Conservation (phyloP, 768 basidiomycete species). For the Epithele typhae region DNA sequence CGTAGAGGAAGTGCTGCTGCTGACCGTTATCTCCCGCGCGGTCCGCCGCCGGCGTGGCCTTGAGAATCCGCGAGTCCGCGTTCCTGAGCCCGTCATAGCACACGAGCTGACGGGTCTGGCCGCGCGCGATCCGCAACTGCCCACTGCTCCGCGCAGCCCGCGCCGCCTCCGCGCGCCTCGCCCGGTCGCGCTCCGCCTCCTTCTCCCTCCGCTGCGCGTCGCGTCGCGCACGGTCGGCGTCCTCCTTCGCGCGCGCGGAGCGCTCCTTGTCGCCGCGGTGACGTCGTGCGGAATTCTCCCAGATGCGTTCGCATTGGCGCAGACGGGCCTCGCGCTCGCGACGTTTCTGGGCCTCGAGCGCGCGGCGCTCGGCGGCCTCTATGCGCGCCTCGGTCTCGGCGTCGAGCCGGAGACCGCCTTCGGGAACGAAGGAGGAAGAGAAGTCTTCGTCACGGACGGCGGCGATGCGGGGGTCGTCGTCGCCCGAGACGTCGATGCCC, state of each 20-base stretch:
- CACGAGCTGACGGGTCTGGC: constrained; percentile 19
- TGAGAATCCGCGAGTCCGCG: constrained; percentile 15
- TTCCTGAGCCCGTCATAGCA: constrained; percentile 20
- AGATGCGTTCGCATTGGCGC: constrained; percentile 22
- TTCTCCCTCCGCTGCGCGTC: constrained; percentile 18
- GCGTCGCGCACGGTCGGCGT: constrained; percentile 15
- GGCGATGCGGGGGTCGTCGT: constrained; percentile 61
- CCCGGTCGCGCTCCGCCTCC: constrained; percentile 21
- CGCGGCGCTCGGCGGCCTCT: constrained; percentile 31
- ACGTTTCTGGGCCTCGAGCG: constrained; percentile 29
- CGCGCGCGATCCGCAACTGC: constrained; percentile 12
- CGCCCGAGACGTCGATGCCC: constrained; percentile 55
- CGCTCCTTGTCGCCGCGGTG: constrained; percentile 21
- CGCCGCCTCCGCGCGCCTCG: constrained; percentile 19
- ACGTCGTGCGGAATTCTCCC: constrained; percentile 22
- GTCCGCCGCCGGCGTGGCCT: constrained; percentile 7
- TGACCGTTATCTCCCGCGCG: constrained; percentile 15
- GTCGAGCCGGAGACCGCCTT: constrained; percentile 36
- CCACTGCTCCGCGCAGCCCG: constrained; percentile 13
- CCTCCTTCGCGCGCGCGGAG: constrained; percentile 18
- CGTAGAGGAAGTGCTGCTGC: constrained; percentile 26
- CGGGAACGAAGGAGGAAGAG: constrained; percentile 33
- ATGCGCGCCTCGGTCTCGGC: constrained; percentile 38
- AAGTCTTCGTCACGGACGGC: constrained; percentile 51
- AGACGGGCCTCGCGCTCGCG: constrained; percentile 27